These are phyloP conservation scores for Chenopodium album DNA, from an alignment of 148 eudicot genomes.

Conservation along the genomic window DNA sequence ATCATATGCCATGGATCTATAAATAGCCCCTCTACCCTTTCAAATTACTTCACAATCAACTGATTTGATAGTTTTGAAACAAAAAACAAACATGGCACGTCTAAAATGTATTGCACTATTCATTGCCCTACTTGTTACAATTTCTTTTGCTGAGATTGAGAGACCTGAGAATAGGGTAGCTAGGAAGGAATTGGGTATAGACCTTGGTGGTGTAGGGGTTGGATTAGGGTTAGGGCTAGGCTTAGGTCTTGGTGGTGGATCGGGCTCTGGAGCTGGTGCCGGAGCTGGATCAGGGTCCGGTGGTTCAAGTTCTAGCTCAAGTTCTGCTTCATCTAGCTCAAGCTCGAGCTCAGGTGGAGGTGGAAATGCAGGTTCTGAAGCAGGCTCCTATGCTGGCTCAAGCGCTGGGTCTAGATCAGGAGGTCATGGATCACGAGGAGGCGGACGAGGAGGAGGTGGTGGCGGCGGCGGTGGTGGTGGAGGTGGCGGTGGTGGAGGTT, in stretches of 20 bases:
- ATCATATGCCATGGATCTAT: conserved; percentile 4
- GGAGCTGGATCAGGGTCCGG: background rate
- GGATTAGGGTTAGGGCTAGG: background rate
- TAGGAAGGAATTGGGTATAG: conserved; percentile 38
- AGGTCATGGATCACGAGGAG: background rate
- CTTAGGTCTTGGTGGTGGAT: background rate
- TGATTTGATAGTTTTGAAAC: background rate
- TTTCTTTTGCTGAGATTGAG: conserved; percentile 5
- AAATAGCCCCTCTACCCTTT: conserved; percentile 19
- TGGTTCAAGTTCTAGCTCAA: background rate
- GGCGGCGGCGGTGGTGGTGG: background rate
- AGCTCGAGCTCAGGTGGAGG: background rate
- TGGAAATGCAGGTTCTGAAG: background rate
- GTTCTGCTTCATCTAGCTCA: background rate
- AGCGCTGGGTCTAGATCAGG: background rate
- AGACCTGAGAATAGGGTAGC: conserved; percentile 47
- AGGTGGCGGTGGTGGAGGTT: background rate
- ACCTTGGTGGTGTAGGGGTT: background rate
- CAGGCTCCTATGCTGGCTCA: background rate
- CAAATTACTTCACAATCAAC: conserved; percentile 12
- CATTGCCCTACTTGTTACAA: conserved; percentile 28
- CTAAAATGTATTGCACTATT: conserved; percentile 27
- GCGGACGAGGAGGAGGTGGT: no score
- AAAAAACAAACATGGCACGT: conserved; percentile 23
- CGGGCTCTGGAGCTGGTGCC: background rate